Conservation (phyloP, 192 early-diverging fungal species). For the Diversispora epigaea region DNA sequence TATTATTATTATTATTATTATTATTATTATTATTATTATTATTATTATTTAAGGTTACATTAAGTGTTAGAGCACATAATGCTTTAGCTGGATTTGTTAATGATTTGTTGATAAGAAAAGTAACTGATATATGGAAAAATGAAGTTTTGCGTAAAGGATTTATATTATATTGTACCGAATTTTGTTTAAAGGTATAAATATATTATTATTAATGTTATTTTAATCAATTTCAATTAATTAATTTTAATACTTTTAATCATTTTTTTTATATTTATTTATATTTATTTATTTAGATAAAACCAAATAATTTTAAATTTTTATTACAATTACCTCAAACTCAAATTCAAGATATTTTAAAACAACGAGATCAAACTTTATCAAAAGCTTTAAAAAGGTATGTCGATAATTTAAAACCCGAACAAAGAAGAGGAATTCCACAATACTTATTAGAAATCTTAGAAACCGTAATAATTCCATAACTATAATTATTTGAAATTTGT, state of each 20-base stretch:
- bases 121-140: constrained; percentile 18
- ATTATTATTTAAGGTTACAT: background rate
- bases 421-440: background rate
- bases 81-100: constrained; percentile 5
- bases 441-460: constrained; percentile 6
- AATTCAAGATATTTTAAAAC: constrained; percentile 14
- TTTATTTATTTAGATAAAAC: constrained; percentile 11
- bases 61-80: constrained; percentile 3
- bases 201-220: too few species aligned
- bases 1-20: background rate
- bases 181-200: constrained; percentile 8
- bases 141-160: constrained; percentile 21
- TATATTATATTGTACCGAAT: constrained; percentile 22
- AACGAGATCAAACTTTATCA: background rate
- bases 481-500: too few species aligned
- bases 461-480: background rate
- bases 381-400: constrained; percentile 10
- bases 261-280: background rate
- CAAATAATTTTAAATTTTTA: constrained; percentile 27
- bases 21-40: background rate
- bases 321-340: constrained; percentile 20
- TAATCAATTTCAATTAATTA: background rate
- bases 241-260: background rate
- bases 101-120: constrained; percentile 18
- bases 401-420: background rate